phyloP scores from a whole-genome alignment of 1,284 basidiomycete genomes.

The Boletus mariae region DNA sequence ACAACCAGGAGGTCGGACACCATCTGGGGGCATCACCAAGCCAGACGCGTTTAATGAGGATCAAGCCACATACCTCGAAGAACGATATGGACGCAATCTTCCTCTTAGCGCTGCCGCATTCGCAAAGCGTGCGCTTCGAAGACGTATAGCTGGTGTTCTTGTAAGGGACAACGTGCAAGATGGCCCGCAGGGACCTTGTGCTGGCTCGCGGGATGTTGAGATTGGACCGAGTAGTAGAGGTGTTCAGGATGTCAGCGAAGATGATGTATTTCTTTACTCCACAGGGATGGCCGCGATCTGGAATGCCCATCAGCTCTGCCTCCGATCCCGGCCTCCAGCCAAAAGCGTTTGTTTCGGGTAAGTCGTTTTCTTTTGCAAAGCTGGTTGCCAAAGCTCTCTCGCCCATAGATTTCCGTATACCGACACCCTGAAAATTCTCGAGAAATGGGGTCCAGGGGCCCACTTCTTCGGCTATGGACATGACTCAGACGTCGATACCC shows the following conservation, averaged over 20 bases:
- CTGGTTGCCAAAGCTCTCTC: slow-evolving; percentile 6
- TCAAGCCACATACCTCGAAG: slow-evolving; percentile 73
- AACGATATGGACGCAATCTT: slow-evolving; percentile 93
- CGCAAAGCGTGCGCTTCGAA: slow-evolving; percentile 83
- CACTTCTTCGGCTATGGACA: slow-evolving; percentile 86
- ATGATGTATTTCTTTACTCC: slow-evolving; percentile 86
- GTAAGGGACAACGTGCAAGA: slow-evolving; percentile 51
- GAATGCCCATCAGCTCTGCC: slow-evolving; percentile 77
- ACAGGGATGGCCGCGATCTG: slow-evolving; percentile 94
- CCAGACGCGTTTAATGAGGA: slow-evolving; percentile 41
- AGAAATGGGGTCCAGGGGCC: slow-evolving; percentile 97
- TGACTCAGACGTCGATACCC: slow-evolving; percentile 69
- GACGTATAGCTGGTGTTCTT: slow-evolving; percentile 87
- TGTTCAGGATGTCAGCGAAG: slow-evolving; percentile 63
- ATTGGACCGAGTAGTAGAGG: slow-evolving; percentile 60
- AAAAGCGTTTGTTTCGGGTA: slow-evolving; percentile 94
- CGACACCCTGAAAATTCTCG: slow-evolving; percentile 93
- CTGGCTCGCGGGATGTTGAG: slow-evolving; percentile 46
- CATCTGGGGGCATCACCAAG: slow-evolving; percentile 2
- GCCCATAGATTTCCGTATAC: slow-evolving; percentile 87
- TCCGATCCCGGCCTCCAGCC: slow-evolving; percentile 50
- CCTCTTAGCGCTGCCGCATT: slow-evolving; percentile 69
- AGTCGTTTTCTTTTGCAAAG: slow-evolving; percentile 23
- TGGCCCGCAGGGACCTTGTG: slow-evolving; percentile 37
- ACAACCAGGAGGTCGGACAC: slow-evolving; percentile 28